Percentiles rank a stretch among this genome's conserved stretches.
Evolutionary conservation across 2,329 filamentous ascomycete genomes (phyloP).

Genomic region (Grosmannia penicillata): DNA sequence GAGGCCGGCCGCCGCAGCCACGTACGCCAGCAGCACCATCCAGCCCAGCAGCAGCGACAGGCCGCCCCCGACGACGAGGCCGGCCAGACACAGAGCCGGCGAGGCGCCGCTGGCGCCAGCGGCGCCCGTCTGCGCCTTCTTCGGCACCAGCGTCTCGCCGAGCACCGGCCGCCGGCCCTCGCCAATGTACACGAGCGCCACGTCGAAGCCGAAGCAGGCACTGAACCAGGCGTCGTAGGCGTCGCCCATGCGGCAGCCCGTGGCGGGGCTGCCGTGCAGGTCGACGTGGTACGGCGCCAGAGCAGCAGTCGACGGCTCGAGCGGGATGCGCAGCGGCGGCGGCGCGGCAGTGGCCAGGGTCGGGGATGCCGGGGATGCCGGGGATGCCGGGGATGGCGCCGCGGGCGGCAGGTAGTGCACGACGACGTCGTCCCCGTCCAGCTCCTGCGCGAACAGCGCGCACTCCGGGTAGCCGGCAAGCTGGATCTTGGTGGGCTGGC

Average conservation of each 20-base stretch:
- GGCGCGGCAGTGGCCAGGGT: slow-evolving; percentile 20
- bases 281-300: slow-evolving; percentile 35
- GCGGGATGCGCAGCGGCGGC: slow-evolving; percentile 25
- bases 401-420: slow-evolving; percentile 24
- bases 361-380: too few species aligned
- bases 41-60: slow-evolving; percentile 19
- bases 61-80: slow-evolving; percentile 5
- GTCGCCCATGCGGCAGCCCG: slow-evolving; percentile 48
- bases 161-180: slow-evolving; percentile 43
- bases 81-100: not conserved
- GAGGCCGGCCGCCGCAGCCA: slow-evolving; percentile 11
- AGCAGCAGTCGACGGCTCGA: slow-evolving; percentile 32
- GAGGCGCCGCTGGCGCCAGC: not conserved
- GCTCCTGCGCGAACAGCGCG: slow-evolving; percentile 47
- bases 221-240: slow-evolving; percentile 53
- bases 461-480: slow-evolving; percentile 42
- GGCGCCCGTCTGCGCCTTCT: slow-evolving; percentile 6
- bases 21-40: slow-evolving; percentile 19
- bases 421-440: slow-evolving; percentile 24
- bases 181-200: slow-evolving; percentile 51
- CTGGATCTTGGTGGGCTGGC: slow-evolving; percentile 40
- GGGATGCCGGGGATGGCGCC: slow-evolving; percentile 7
- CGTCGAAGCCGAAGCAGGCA: slow-evolving; percentile 45
- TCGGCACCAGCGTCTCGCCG: slow-evolving; percentile 35
- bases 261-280: slow-evolving; percentile 43